Conservation (phyloP, 495 filamentous ascomycete genomes). For the Neurospora sp. region DNA sequence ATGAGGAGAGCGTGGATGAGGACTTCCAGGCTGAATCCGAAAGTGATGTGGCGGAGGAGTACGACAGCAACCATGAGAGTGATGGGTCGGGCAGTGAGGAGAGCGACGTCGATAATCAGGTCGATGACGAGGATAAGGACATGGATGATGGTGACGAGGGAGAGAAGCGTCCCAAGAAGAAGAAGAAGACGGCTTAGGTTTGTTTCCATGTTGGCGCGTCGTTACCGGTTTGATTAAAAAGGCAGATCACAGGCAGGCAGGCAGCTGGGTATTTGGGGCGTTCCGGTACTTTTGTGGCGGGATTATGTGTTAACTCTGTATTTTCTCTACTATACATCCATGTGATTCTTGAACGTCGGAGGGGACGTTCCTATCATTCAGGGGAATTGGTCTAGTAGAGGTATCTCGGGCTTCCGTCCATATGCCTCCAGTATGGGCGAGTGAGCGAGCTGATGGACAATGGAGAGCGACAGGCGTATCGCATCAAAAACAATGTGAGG, state of each 20-base stretch:
- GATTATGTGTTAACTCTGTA: neutral
- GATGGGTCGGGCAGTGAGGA: slow-evolving; percentile 55
- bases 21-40: slow-evolving; percentile 90
- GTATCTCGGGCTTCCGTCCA: neutral
- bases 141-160: slow-evolving; percentile 25
- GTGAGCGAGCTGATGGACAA: neutral
- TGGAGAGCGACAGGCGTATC: neutral
- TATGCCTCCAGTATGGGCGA: neutral
- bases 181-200: slow-evolving; percentile 31
- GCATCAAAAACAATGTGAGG: neutral
- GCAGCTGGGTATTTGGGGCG: neutral
- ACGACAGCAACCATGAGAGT: slow-evolving; percentile 81
- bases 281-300: neutral
- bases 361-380: neutral
- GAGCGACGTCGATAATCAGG: slow-evolving; percentile 43
- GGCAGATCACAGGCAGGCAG: neutral
- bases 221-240: slow-evolving; percentile 1
- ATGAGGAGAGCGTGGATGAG: slow-evolving; percentile 88
- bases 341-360: neutral
- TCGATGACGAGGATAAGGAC: slow-evolving; percentile 26
- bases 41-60: slow-evolving; percentile 94
- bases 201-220: neutral
- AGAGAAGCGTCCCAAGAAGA: slow-evolving; percentile 38
- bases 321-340: neutral
- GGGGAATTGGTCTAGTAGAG: neutral